Conservation (phyloP, 2,329 filamentous ascomycete genomes). For the Beauveria sp. region DNA sequence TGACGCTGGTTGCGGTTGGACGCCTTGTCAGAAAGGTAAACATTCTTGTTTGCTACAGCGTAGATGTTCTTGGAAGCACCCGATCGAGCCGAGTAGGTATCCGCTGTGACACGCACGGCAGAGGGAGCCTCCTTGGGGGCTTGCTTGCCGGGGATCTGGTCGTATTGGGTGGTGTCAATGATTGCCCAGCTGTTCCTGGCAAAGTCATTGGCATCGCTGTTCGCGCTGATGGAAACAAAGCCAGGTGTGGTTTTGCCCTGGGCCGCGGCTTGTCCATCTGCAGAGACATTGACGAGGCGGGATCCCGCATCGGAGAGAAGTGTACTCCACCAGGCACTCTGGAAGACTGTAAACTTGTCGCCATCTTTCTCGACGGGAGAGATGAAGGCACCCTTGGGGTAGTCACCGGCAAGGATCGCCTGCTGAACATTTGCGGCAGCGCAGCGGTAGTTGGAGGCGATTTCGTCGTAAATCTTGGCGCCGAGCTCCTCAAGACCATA, state of each 20-base stretch:
- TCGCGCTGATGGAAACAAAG: background rate
- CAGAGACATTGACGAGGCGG: background rate
- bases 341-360: conserved; percentile 10
- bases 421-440: conserved; percentile 9
- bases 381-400: conserved; percentile 1
- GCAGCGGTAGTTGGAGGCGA: conserved; percentile 8
- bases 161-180: conserved; percentile 11
- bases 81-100: background rate
- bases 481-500: conserved; percentile 8
- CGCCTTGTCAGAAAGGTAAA: conserved; percentile 10
- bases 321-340: conserved; percentile 6
- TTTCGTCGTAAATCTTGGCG: background rate
- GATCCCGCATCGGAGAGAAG: conserved; percentile 9
- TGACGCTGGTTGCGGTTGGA: conserved; percentile 9
- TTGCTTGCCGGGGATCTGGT: conserved; percentile 7
- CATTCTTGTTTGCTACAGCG: conserved; percentile 9
- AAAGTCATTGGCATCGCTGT: background rate
- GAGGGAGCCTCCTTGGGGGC: background rate
- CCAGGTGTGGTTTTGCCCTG: background rate
- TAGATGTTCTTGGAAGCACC: background rate
- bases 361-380: conserved; percentile 4
- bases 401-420: background rate
- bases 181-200: conserved; percentile 10
- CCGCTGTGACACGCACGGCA: background rate
- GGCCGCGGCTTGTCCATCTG: background rate